phyloP scores from a whole-genome alignment of 441 rosid species.

The Flueggea neowawraea region DNA sequence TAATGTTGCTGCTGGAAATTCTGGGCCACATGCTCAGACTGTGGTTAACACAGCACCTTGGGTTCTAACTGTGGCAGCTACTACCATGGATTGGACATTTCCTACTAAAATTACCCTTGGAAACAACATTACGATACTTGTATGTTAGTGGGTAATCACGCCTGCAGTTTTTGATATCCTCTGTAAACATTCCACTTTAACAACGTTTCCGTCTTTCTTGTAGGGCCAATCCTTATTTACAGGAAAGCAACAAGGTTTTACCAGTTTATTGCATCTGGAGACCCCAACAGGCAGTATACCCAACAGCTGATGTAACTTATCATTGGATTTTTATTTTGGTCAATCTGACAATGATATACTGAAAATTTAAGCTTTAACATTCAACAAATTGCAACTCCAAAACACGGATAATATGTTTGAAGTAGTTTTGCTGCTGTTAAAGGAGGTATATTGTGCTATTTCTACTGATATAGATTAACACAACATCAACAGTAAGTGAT shows the following conservation, averaged over 20 bases:
- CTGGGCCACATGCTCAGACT: slow-evolving; percentile 30
- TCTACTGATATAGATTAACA: no score
- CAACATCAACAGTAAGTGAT: no score
- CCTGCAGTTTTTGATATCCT: no score
- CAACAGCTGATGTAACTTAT: slow-evolving; percentile 15
- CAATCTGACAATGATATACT: no score
- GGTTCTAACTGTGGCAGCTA: slow-evolving; percentile 43
- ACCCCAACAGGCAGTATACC: slow-evolving; percentile 14
- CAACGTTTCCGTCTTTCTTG: not conserved
- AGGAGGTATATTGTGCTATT: no score
- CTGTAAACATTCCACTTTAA: no score
- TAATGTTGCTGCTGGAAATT: slow-evolving; percentile 32
- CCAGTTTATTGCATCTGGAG: slow-evolving; percentile 38
- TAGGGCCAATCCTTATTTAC: slow-evolving; percentile 41
- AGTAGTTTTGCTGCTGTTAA: no score
- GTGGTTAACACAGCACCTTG: slow-evolving; percentile 36
- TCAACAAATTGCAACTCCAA: no score
- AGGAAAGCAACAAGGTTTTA: slow-evolving; percentile 32
- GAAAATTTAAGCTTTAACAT: no score
- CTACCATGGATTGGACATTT: slow-evolving; percentile 38
- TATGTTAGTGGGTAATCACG: slow-evolving; percentile 5
- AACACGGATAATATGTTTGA: no score
- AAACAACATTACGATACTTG: slow-evolving; percentile 29
- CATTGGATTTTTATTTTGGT: not conserved
- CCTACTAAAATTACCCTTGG: slow-evolving; percentile 33